A percentile compares a stretch with the other conserved stretches of the same genome.
These are phyloP conservation scores for Pseudocercospora crystallina DNA, from an alignment of 2,329 filamentous ascomycete species.

Conservation along the genomic window DNA sequence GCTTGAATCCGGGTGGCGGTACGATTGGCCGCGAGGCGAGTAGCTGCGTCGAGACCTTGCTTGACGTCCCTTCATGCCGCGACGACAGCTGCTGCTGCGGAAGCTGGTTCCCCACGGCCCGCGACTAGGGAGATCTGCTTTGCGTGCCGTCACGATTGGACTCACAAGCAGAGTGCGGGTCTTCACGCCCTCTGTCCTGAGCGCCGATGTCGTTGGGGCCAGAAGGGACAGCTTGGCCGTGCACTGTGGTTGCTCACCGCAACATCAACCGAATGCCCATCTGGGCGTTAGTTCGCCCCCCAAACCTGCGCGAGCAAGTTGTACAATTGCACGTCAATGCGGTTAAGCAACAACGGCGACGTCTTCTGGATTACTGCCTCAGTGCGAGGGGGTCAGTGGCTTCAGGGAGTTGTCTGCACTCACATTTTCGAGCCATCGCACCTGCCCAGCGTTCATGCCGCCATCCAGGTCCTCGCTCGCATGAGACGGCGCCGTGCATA, in stretches of 20 bases:
- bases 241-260: slow-evolving; percentile 20
- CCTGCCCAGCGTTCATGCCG: slow-evolving; percentile 6
- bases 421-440: neutral
- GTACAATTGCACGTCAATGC: slow-evolving; percentile 9
- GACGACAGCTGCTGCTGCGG: slow-evolving; percentile 14
- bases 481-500: slow-evolving; percentile 11
- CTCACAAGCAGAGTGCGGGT: slow-evolving; percentile 10
- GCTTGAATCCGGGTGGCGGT: slow-evolving; percentile 9
- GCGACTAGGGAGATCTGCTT: slow-evolving; percentile 14
- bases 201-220: slow-evolving; percentile 13
- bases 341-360: neutral
- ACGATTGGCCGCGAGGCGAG: slow-evolving; percentile 16
- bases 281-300: slow-evolving; percentile 12
- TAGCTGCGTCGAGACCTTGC: slow-evolving; percentile 13
- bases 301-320: slow-evolving; percentile 18
- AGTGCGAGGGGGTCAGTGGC: too few relatives aligned
- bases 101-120: slow-evolving; percentile 17
- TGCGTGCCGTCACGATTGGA: slow-evolving; percentile 13
- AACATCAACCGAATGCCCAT: slow-evolving; percentile 11
- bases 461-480: slow-evolving; percentile 6
- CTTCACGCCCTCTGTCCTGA: slow-evolving; percentile 10
- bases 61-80: slow-evolving; percentile 12
- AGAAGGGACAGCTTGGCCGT: slow-evolving; percentile 10
- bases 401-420: too few relatives aligned
- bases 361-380: too few relatives aligned